Evolutionary conservation across 2,329 filamentous ascomycete genomes (phyloP).

Genomic region (Onygenales sp.): DNA sequence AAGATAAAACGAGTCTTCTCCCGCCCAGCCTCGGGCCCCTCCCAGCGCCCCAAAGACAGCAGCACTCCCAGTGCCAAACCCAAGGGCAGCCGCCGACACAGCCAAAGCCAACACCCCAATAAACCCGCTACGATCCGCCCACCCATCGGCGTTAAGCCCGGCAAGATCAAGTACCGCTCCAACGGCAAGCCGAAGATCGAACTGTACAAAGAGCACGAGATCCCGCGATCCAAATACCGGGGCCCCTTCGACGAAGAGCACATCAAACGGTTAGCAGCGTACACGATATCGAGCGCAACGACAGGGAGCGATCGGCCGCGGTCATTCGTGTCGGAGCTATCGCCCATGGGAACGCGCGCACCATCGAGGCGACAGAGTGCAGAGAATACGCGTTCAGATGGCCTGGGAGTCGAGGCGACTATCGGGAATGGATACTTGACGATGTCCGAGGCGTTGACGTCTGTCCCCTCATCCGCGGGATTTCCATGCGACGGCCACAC

Average conservation of each 20-base stretch:
- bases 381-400: too few relatives aligned
- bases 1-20: constrained; percentile 13
- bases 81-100: not conserved
- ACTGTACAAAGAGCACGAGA: constrained; percentile 39
- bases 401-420: too few relatives aligned
- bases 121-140: not conserved
- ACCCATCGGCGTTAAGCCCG: not conserved
- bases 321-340: constrained; percentile 28
- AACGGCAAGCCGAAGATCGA: constrained; percentile 32
- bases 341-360: constrained; percentile 19
- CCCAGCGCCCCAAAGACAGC: not conserved
- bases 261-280: constrained; percentile 33
- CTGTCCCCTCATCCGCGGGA: too few relatives aligned
- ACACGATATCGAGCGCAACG: constrained; percentile 27
- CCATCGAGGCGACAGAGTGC: constrained; percentile 6
- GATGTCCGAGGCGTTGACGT: too few relatives aligned
- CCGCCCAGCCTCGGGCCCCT: constrained; percentile 2
- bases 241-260: constrained; percentile 39
- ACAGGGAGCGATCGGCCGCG: constrained; percentile 26
- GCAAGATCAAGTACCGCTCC: constrained; percentile 2
- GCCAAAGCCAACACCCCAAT: not conserved
- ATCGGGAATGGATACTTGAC: too few relatives aligned
- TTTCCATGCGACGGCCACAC: too few relatives aligned
- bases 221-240: constrained; percentile 39
- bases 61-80: not conserved